phyloP scores from a whole-genome alignment of 768 basidiomycete species.

The Grammothele lineata region DNA sequence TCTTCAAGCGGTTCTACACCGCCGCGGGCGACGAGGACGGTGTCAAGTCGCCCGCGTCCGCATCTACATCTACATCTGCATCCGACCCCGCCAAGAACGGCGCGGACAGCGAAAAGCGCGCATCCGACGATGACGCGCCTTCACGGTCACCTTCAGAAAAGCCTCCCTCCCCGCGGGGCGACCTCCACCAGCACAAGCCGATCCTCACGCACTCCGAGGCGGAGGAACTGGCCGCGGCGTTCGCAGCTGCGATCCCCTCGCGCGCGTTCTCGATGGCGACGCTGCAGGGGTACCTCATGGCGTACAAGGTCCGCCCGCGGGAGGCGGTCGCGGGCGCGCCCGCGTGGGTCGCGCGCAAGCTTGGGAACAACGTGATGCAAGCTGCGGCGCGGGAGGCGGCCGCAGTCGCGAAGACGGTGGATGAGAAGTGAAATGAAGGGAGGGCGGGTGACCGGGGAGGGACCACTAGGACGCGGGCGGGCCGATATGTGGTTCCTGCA shows the following conservation, averaged over 20 bases:
- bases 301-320: constrained; percentile 53
- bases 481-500: too few species aligned
- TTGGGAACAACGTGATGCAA: not conserved
- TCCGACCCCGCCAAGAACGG: too few species aligned
- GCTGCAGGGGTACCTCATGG: constrained; percentile 63
- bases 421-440: not conserved
- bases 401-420: too few species aligned
- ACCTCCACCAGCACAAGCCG: too few species aligned
- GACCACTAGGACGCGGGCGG: too few species aligned
- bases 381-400: not conserved
- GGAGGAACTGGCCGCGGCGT: constrained; percentile 46
- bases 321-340: constrained; percentile 35
- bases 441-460: too few species aligned
- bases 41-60: not conserved
- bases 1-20: constrained; percentile 29
- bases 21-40: not conserved
- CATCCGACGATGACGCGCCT: not conserved
- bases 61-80: too few species aligned
- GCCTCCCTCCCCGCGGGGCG: not conserved
- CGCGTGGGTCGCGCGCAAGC: constrained; percentile 11
- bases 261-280: constrained; percentile 32
- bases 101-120: not conserved
- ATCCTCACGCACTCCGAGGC: constrained; percentile 36
- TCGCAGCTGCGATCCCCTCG: constrained; percentile 47
- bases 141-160: not conserved